Evolutionary conservation across 73 alveolate species (phyloP).

Genomic region (Strombidium stylifer): DNA sequence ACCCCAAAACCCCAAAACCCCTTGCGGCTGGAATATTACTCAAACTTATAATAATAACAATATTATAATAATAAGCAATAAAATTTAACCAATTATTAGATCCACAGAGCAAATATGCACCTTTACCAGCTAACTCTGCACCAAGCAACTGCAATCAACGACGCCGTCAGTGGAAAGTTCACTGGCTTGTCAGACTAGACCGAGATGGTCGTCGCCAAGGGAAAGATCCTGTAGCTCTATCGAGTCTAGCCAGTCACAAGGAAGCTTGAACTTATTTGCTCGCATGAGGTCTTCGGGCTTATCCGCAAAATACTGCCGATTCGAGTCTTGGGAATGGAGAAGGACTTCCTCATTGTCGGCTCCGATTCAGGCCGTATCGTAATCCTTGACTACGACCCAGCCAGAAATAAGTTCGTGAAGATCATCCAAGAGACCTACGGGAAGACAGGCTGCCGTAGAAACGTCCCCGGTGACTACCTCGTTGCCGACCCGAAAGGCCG

Average conservation of each 20-base stretch:
- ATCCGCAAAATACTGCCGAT: constrained; percentile 87
- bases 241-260: constrained; percentile 56
- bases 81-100: no score
- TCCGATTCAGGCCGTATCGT: constrained; percentile 94
- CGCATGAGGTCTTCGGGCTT: constrained; percentile 90
- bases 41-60: background rate
- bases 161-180: constrained; percentile 98
- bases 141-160: constrained; percentile 91
- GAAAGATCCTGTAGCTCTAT: constrained; percentile 52
- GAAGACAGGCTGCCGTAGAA: constrained; percentile 98
- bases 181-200: constrained; percentile 94
- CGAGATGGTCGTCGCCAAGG: constrained; percentile 91
- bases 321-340: constrained; percentile 88
- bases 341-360: constrained; percentile 84
- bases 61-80: background rate
- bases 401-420: constrained; percentile 79
- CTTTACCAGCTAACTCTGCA: constrained; percentile 89
- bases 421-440: constrained; percentile 99
- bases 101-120: constrained; percentile 83
- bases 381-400: constrained; percentile 78
- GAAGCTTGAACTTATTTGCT: constrained; percentile 60
- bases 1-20: constrained; percentile 39
- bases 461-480: constrained; percentile 99
- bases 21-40: background rate
- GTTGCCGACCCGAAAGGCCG: constrained; percentile 99